These are phyloP conservation scores for Apiotrichum veenhuisii DNA, from an alignment of 1,284 basidiomycete species.

Conservation along the genomic window DNA sequence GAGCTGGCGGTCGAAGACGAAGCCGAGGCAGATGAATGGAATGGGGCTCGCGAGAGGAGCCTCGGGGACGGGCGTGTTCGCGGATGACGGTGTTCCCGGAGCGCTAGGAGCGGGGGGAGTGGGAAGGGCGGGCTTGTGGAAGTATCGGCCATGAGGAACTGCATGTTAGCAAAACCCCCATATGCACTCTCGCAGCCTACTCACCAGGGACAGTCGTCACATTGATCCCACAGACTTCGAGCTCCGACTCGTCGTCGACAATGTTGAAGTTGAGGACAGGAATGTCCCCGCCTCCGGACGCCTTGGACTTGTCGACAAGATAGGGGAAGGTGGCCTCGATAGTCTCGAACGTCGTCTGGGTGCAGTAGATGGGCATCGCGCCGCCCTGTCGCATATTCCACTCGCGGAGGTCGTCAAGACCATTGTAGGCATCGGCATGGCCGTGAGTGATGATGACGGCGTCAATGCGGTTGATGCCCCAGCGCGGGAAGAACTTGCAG, in stretches of 20 bases:
- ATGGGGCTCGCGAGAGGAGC: conserved; percentile 6
- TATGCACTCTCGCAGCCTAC: conserved; percentile 1
- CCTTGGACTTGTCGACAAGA: conserved; percentile 47
- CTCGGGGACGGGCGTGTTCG: conserved; percentile 4
- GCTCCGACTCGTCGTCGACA: conserved; percentile 39
- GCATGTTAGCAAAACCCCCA: not conserved
- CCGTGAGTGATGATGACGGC: conserved; percentile 52
- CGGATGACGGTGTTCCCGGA: conserved; percentile 2
- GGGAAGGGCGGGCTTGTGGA: conserved; percentile 8
- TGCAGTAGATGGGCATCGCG: conserved; percentile 43
- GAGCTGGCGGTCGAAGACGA: conserved; percentile 40
- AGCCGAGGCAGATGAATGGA: conserved; percentile 46
- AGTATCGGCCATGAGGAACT: conserved; percentile 30
- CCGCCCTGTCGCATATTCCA: conserved; percentile 43
- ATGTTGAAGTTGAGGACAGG: conserved; percentile 37
- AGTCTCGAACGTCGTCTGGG: conserved; percentile 37
- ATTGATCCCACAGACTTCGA: conserved; percentile 37
- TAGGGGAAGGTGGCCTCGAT: conserved; percentile 47
- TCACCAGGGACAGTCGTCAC: conserved; percentile 36
- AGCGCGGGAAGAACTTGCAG: conserved; percentile 42
- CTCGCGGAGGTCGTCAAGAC: conserved; percentile 42
- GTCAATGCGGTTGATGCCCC: conserved; percentile 48
- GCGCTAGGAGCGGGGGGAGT: conserved; percentile 1
- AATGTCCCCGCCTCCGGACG: conserved; percentile 51
- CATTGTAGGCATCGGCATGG: conserved; percentile 46